Evolutionary conservation across 2,329 filamentous ascomycete genomes (phyloP).

Genomic region (Aplosporella prunicola): DNA sequence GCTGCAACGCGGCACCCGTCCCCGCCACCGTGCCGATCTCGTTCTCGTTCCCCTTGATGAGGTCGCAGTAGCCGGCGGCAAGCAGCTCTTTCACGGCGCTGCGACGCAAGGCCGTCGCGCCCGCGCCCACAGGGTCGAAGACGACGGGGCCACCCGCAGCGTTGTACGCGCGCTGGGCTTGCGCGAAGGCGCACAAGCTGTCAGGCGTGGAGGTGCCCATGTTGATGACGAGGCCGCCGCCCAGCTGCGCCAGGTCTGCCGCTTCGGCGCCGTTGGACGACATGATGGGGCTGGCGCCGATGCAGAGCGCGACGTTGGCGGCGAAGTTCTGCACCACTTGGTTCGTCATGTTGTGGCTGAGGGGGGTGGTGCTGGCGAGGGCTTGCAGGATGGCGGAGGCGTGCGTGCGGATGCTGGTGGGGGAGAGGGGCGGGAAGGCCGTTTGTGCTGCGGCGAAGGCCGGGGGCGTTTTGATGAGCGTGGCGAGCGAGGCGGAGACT

Average conservation of each 20-base stretch:
- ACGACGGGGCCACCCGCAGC: slow-evolving; percentile 63
- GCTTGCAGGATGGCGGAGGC: slow-evolving; percentile 42
- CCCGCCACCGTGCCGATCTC: slow-evolving; percentile 64
- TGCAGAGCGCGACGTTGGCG: slow-evolving; percentile 75
- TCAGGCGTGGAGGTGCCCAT: slow-evolving; percentile 86
- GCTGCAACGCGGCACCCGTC: slow-evolving; percentile 43
- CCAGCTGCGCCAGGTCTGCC: slow-evolving; percentile 63
- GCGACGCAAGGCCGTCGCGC: slow-evolving; percentile 66
- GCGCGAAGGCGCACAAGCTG: slow-evolving; percentile 59
- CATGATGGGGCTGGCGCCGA: slow-evolving; percentile 87
- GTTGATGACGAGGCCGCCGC: slow-evolving; percentile 77
- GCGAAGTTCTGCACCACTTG: slow-evolving; percentile 91
- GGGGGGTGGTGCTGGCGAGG: slow-evolving; percentile 55
- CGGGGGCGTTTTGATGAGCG: slow-evolving; percentile 39
- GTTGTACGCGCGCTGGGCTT: slow-evolving; percentile 77
- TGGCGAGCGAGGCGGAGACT: slow-evolving; percentile 51
- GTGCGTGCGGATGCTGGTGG: background rate
- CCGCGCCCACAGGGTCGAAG: slow-evolving; percentile 84
- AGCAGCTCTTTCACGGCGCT: slow-evolving; percentile 63
- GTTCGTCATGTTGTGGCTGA: slow-evolving; percentile 97
- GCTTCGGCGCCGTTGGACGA: slow-evolving; percentile 78
- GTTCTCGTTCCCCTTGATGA: slow-evolving; percentile 91
- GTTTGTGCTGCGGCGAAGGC: slow-evolving; percentile 14
- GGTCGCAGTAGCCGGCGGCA: slow-evolving; percentile 63
- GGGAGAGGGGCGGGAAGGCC: background rate